A percentile compares a stretch with the other conserved stretches of the same genome.
Conservation (phyloP, 176 grass and related monocot genomes). For the Olyra latifolia region DNA sequence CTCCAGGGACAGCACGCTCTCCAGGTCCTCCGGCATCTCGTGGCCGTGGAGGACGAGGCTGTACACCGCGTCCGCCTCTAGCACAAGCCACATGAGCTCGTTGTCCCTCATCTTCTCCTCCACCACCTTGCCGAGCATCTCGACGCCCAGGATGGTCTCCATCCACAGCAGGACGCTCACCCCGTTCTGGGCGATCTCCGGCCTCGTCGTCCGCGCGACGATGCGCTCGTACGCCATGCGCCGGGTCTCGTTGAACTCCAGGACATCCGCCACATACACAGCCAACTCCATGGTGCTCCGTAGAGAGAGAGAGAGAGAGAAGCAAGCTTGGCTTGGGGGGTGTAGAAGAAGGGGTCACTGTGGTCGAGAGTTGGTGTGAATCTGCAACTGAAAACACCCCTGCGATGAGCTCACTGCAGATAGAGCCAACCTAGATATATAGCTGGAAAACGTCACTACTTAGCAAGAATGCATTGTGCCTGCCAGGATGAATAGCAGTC, state of each 20-base stretch:
- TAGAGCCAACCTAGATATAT: too few species aligned
- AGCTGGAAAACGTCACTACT: too few species aligned
- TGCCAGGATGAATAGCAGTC: too few species aligned
- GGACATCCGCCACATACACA: neutral
- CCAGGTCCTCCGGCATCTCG: neutral
- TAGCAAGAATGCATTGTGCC: too few species aligned
- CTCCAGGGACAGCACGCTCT: neutral
- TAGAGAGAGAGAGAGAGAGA: neutral
- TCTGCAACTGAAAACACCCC: neutral
- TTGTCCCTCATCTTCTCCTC: neutral
- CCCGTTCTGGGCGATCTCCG: neutral
- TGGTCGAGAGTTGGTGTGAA: neutral
- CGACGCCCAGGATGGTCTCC: constrained; percentile 5
- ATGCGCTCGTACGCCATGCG: neutral
- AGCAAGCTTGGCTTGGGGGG: neutral
- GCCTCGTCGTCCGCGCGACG: neutral
- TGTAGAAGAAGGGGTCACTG: neutral
- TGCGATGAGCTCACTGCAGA: neutral
- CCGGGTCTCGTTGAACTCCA: neutral
- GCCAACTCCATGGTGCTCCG: neutral
- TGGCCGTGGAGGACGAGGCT: neutral
- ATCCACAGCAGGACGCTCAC: constrained; percentile 23
- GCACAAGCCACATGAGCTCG: neutral
- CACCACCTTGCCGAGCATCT: neutral
- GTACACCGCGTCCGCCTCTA: neutral